phyloP scores from a whole-genome alignment of 257 asterid genomes.

The Anisodus acutangulus region DNA sequence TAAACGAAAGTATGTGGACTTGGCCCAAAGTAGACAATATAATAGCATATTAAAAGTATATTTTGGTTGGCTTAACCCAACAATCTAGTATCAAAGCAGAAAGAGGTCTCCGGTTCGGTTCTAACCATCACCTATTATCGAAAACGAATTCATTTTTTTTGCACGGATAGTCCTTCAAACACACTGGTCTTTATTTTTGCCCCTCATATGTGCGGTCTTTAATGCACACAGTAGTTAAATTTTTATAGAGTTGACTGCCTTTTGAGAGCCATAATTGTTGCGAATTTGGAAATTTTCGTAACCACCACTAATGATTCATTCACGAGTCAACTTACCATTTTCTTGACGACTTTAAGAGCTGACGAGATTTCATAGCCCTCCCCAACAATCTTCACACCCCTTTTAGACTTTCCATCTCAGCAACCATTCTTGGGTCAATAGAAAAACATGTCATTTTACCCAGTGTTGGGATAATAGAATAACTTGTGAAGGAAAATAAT shows the following conservation, averaged over 20 bases:
- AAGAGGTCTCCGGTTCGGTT: too few relatives aligned
- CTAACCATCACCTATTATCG: too few relatives aligned
- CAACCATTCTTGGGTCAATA: background rate
- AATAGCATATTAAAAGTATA: too few relatives aligned
- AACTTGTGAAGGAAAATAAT: too few relatives aligned
- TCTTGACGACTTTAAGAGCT: background rate
- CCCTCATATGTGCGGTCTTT: too few relatives aligned
- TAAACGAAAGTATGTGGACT: too few relatives aligned
- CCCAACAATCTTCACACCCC: background rate
- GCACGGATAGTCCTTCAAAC: too few relatives aligned
- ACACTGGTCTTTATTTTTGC: too few relatives aligned
- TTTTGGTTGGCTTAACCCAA: too few relatives aligned
- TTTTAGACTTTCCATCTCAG: background rate
- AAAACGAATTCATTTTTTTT: too few relatives aligned
- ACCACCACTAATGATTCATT: background rate
- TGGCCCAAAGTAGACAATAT: too few relatives aligned
- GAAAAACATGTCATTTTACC: background rate
- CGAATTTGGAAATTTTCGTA: background rate
- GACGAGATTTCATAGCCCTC: background rate
- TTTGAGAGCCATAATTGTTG: background rate
- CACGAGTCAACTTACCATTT: background rate
- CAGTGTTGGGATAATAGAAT: background rate
- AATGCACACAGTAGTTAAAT: background rate
- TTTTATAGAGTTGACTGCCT: background rate
- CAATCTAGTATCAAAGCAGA: too few relatives aligned